Evolutionary conservation across 306 rosid genomes (phyloP), one percentile per base, ranked within the genome.

Genomic region (Cicer chorassanicum): DNA sequence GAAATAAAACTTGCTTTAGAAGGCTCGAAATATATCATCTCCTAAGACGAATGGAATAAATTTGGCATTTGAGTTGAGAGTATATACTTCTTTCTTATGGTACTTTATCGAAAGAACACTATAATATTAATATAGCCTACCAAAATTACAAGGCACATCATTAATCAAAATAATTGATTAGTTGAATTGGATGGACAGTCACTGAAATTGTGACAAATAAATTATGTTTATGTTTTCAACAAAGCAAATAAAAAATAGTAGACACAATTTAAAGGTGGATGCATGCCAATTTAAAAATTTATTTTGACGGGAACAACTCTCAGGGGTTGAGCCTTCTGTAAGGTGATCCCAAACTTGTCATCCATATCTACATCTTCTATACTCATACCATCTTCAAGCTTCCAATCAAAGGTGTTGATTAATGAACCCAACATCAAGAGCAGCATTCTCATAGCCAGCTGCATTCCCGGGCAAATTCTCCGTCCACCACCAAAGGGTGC

Each of bases 1-100:
- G 81, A 39, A 24, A 45, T 67, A 53, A 84, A 49, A 53, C 57
- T 49, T 29, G 7, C 50, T 45, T 40, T 60, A 59, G 18, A 65
- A 44, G 49, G 19, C 21, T 65, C 21, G n/a, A 55, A 16, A 55
- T n/a, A 56, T 42, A 24, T 24, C 16, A 57, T 64, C 6, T 39
- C 10, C 0, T 9, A 66, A 34, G 18, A 40, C 1, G 18, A 45
- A 60, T 10, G 59, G 29, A 63, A 78, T 51, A 42, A 63, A 13
- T 34, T 55, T 45, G 69, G 42, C 34, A 36, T 36, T 44, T 44
- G 72, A 29, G 44, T 44, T 56, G 72, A 29, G 44, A 24, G 43
- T 34, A 14, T 24, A 56, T 12, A 12, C 61, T 34, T 2, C 2
- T n/a, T 49, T 4, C 7, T 4, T 24, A 9, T 21, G 12, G 9